A percentile compares a stretch with the other conserved stretches of the same genome.
Evolutionary conservation across 345 rosid genomes (phyloP).

Genomic region (Eucalyptus caleyi): DNA sequence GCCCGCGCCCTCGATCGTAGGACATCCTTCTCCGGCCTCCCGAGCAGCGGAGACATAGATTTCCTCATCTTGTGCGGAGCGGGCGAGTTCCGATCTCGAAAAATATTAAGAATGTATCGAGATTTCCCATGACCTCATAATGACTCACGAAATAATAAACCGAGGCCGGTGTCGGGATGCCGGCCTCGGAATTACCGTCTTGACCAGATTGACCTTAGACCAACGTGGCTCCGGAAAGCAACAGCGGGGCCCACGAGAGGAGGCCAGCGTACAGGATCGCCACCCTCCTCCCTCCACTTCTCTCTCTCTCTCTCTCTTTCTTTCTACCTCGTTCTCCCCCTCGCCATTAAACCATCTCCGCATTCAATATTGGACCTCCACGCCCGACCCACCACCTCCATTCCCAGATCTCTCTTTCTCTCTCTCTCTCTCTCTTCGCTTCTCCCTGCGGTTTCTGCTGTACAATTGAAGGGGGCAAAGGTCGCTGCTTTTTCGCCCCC

Average conservation of each 20-base stretch:
- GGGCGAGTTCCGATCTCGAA: too few species aligned
- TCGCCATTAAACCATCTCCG: background rate
- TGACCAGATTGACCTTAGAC: background rate
- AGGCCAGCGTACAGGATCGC: background rate
- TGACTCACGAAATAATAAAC: background rate
- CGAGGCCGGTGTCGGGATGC: background rate
- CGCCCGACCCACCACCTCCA: background rate
- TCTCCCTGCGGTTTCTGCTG: background rate
- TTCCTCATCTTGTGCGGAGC: too few species aligned
- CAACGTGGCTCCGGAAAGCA: background rate
- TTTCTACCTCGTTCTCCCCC: background rate
- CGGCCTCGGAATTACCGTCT: background rate
- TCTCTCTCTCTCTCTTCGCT: background rate
- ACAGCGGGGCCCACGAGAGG: background rate
- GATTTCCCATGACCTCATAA: accelerated
- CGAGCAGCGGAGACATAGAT: too few species aligned
- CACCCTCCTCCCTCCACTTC: background rate
- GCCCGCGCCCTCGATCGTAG: too few species aligned
- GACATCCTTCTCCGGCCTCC: too few species aligned
- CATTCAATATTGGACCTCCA: background rate
- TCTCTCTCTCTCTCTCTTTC: background rate
- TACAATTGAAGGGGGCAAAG: background rate
- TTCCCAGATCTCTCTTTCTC: background rate
- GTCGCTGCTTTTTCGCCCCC: background rate
- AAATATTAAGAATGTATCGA: too few species aligned